These are phyloP conservation scores for Periconia macrospinosa DNA, from an alignment of 2,329 filamentous ascomycete genomes.

Conservation along the genomic window DNA sequence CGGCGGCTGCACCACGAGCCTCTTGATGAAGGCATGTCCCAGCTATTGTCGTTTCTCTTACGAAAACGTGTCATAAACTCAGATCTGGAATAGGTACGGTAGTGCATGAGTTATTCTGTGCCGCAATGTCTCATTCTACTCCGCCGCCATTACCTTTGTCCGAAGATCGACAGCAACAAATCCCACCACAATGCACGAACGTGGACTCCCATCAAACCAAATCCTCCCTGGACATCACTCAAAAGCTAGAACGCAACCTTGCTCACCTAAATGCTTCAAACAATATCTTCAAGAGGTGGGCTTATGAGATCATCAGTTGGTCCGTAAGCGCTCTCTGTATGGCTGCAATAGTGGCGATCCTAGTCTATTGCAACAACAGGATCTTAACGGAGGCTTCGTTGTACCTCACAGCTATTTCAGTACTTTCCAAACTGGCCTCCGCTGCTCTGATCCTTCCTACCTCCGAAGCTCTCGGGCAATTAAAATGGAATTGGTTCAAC, in stretches of 20 bases:
- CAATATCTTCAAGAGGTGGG: slow-evolving; percentile 25
- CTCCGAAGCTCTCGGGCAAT: slow-evolving; percentile 32
- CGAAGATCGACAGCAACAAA: neutral
- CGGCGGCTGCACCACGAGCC: neutral
- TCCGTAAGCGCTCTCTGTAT: slow-evolving; percentile 37
- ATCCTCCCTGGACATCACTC: slow-evolving; percentile 15
- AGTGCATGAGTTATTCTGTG: neutral
- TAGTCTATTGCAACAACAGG: slow-evolving; percentile 37
- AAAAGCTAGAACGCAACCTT: slow-evolving; percentile 24
- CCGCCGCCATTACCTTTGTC: neutral
- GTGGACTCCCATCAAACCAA: neutral
- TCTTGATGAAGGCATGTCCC: neutral
- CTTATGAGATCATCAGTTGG: slow-evolving; percentile 32
- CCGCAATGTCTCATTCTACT: neutral
- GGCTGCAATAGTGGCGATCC: slow-evolving; percentile 35
- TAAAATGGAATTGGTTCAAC: slow-evolving; percentile 33
- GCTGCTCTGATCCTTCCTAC: slow-evolving; percentile 28
- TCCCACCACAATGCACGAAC: neutral
- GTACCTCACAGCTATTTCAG: slow-evolving; percentile 8
- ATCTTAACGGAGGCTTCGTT: slow-evolving; percentile 16
- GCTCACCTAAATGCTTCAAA: slow-evolving; percentile 24
- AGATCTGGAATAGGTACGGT: neutral
- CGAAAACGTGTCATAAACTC: neutral
- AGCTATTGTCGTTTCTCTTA: neutral
- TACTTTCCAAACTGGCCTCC: slow-evolving; percentile 28